Conservation (phyloP, 164 flowering plant genomes). For the Aristolochia contorta region DNA sequence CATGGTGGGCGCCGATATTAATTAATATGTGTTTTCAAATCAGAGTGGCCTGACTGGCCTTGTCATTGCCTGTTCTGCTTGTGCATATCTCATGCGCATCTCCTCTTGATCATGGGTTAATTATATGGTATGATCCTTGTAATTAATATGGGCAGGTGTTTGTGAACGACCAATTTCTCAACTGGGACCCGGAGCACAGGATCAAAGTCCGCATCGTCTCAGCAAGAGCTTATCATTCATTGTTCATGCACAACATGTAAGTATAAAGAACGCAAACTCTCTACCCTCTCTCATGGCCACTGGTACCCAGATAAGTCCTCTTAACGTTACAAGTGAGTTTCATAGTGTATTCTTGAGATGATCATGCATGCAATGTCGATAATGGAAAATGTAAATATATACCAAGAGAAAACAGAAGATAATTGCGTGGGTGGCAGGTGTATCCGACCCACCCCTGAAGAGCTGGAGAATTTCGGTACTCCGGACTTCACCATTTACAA, state of each 20-base stretch:
- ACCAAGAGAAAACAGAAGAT: constrained; percentile 30
- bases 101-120: no score
- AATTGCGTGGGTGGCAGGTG: constrained; percentile 81
- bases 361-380: no score
- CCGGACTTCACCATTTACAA: constrained; percentile 99
- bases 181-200: constrained; percentile 92
- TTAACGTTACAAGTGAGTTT: constrained; percentile 15
- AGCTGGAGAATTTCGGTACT: constrained; percentile 94
- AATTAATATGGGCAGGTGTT: constrained; percentile 45
- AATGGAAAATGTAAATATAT: constrained; percentile 1
- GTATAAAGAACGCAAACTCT: constrained; percentile 11
- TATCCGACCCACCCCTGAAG: constrained; percentile 96
- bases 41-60: no score
- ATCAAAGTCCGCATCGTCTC: constrained; percentile 96
- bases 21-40: no score
- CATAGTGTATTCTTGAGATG: not conserved
- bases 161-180: constrained; percentile 93
- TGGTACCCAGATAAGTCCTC: constrained; percentile 38
- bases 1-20: no score
- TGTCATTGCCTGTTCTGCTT: no score
- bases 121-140: no score
- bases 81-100: no score
- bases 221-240: constrained; percentile 95
- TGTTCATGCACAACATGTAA: constrained; percentile 99
- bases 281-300: constrained; percentile 2